Evolutionary conservation across 1,284 basidiomycete genomes (phyloP), one percentile per base, ranked within the genome.

Genomic region (Cutaneotrichosporon curvatum): DNA sequence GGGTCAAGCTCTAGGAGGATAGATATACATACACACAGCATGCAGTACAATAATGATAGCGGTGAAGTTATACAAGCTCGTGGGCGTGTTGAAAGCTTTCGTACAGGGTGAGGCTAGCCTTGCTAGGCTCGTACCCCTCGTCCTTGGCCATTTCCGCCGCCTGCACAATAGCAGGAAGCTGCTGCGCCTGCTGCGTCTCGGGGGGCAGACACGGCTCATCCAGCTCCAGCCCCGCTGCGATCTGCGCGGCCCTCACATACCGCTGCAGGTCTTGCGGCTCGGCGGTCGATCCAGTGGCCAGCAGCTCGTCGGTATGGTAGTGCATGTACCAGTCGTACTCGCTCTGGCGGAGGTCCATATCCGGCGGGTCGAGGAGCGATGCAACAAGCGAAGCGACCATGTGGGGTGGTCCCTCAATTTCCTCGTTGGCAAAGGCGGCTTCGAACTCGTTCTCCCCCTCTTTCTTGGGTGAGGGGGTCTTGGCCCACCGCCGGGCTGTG

Each of bases 281-380:
- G 16, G 56, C 63, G 18, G 68, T 54, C 45, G 61, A 56, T 43
- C 68, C 53, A 18, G 56, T 52, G 8, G 62, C 52, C 35, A 68
- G 48, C 43, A 65, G 51, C 44, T 68, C 61, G 45, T 68, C 59
- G n/a, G 65, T 66, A 45, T 72, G 68, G 50, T 74, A 73, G 45
- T 72, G 70, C 9, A 70, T 69, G 53, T 74, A 75, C 81, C 83
- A 83, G 57, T 84, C 80, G 69, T 95, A 95, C 62, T 94, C 88
- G 3, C 75, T 2, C 79, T 78, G 10, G 85, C 63, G 56, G 41
- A 60, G 55, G 4, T 62, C 58, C 15, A 63, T 48, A 43, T 67
- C 66, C 4, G 73, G 73, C 1, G 88, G 87, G 16, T 71, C 62
- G n/a, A 91, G 74, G 7, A 83, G 73, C 10, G 79, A 75, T 30